Percentiles rank a stretch among this genome's conserved stretches.
Conservation (phyloP, 257 asterid genomes). For the Linderniella brevidens region DNA sequence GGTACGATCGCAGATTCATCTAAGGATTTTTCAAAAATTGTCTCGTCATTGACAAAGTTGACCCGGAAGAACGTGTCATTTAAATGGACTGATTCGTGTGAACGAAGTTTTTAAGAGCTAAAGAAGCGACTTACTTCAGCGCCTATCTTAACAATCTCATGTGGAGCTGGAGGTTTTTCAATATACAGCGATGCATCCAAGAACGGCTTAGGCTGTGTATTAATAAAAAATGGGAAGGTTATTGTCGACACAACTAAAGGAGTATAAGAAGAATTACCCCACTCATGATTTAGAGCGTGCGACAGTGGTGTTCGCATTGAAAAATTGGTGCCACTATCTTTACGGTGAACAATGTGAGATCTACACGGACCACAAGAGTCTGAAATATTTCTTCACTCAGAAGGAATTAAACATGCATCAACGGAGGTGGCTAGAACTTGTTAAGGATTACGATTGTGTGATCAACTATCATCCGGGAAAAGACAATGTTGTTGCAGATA, state of each 20-base stretch:
- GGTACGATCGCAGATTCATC: no score
- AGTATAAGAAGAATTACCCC: background rate
- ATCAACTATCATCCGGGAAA: background rate
- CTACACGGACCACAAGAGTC: background rate
- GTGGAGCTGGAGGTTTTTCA: background rate
- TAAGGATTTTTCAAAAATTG: no score
- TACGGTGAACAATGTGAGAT: background rate
- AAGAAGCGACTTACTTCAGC: no score
- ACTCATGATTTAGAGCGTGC: background rate
- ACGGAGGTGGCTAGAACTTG: background rate
- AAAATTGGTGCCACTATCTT: no score
- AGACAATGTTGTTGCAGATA: background rate
- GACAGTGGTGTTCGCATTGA: background rate
- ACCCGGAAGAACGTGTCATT: no score
- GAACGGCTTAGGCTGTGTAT: background rate
- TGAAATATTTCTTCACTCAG: background rate
- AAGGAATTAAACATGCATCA: background rate
- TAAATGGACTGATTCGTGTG: no score
- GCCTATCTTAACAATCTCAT: no score
- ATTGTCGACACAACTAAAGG: background rate
- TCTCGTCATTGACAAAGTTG: no score
- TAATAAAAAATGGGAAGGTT: background rate
- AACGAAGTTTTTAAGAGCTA: no score
- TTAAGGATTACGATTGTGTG: background rate
- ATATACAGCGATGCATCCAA: background rate